phyloP scores from a whole-genome alignment of 768 basidiomycete genomes.

The Pleurotus eryngii region DNA sequence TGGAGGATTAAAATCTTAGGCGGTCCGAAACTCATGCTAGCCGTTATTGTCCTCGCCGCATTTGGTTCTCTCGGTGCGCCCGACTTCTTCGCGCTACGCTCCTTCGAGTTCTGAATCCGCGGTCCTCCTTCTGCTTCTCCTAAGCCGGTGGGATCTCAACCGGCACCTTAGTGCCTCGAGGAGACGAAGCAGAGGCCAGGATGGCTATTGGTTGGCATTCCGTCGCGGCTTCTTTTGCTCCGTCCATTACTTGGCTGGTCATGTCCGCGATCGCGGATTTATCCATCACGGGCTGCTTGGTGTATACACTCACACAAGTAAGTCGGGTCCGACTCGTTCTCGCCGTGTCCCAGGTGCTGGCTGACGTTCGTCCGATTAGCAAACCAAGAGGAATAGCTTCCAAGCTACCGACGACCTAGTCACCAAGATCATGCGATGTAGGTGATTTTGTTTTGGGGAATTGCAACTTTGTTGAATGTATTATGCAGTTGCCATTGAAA shows the following conservation, averaged over 20 bases:
- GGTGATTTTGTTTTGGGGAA: background rate
- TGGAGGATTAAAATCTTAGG: slow-evolving; percentile 18
- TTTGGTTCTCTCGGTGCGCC: slow-evolving; percentile 13
- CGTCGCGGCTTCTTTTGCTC: background rate
- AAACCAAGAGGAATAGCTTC: slow-evolving; percentile 12
- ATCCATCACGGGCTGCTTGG: slow-evolving; percentile 13
- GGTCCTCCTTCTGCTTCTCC: background rate
- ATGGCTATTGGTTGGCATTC: background rate
- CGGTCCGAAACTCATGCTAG: slow-evolving; percentile 13
- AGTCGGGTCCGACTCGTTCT: background rate
- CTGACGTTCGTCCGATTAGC: slow-evolving; percentile 6
- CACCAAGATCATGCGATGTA: slow-evolving; percentile 16
- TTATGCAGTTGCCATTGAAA: slow-evolving; percentile 16
- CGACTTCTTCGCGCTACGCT: background rate
- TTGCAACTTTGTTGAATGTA: background rate
- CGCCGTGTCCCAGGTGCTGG: too few species aligned
- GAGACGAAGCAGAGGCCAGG: slow-evolving; percentile 8
- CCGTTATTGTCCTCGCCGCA: slow-evolving; percentile 12
- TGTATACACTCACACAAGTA: slow-evolving; percentile 13
- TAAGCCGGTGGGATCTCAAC: slow-evolving; percentile 11
- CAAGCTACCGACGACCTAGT: slow-evolving; percentile 13
- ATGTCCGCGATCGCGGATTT: slow-evolving; percentile 14
- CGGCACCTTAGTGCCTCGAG: background rate
- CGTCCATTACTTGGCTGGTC: slow-evolving; percentile 12
- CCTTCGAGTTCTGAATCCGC: background rate